Conservation (phyloP, 169 alveolate species). For the Cystoisospora suis region DNA sequence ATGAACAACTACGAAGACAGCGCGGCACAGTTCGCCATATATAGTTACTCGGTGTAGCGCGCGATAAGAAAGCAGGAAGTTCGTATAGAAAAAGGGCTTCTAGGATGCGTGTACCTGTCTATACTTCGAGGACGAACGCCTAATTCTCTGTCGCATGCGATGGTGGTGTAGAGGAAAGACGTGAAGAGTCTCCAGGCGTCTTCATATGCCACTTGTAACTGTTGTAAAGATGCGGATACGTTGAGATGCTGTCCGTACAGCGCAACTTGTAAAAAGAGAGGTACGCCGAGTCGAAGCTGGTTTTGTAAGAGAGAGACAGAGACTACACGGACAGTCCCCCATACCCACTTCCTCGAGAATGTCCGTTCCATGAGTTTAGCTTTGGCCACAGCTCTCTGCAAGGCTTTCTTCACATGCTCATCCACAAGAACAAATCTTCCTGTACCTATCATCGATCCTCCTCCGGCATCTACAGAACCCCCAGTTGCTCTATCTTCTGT, state of each 20-base stretch:
- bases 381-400: background rate
- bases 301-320: background rate
- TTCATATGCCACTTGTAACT: background rate
- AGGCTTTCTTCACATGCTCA: background rate
- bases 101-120: background rate
- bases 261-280: background rate
- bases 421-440: too few relatives aligned
- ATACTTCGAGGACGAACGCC: background rate
- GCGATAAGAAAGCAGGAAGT: too few relatives aligned
- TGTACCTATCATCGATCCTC: too few relatives aligned
- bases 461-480: background rate
- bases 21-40: too few relatives aligned
- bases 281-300: constrained; percentile 12
- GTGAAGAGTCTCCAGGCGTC: background rate
- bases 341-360: background rate
- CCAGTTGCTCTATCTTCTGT: background rate
- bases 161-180: background rate
- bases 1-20: too few relatives aligned
- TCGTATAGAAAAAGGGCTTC: too few relatives aligned
- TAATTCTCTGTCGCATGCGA: background rate
- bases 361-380: background rate
- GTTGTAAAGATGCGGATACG: background rate
- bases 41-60: too few relatives aligned
- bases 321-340: background rate
- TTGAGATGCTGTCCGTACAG: background rate